phyloP scores from a whole-genome alignment of 1,139 yeast species.

The Lodderomyces beijingensis region DNA sequence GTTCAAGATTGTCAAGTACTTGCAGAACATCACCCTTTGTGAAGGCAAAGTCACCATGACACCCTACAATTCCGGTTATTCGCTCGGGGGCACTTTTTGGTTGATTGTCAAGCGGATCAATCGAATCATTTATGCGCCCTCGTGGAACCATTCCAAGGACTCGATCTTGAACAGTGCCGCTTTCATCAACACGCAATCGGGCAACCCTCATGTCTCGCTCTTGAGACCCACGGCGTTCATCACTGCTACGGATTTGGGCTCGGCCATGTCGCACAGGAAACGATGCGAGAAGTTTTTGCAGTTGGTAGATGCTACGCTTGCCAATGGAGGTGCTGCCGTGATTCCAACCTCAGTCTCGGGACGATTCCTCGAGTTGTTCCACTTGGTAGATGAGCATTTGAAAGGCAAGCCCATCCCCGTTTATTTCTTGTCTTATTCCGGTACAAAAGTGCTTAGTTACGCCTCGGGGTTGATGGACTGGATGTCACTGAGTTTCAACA shows the following conservation, averaged over 20 bases:
- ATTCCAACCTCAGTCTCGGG: slow-evolving; percentile 85
- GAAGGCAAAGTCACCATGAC: slow-evolving; percentile 64
- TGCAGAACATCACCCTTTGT: slow-evolving; percentile 65
- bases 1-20: slow-evolving; percentile 65
- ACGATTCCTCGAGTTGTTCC: slow-evolving; percentile 74
- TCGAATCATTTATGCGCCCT: slow-evolving; percentile 79
- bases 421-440: slow-evolving; percentile 70
- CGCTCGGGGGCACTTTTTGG: slow-evolving; percentile 93
- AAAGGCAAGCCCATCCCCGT: slow-evolving; percentile 64
- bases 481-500: slow-evolving; percentile 81
- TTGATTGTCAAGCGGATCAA: slow-evolving; percentile 69
- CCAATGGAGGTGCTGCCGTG: slow-evolving; percentile 70
- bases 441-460: slow-evolving; percentile 71
- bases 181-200: slow-evolving; percentile 43
- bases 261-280: slow-evolving; percentile 58
- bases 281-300: slow-evolving; percentile 64
- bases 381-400: slow-evolving; percentile 60
- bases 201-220: slow-evolving; percentile 58
- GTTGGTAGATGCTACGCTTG: slow-evolving; percentile 61
- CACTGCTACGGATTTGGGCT: slow-evolving; percentile 71
- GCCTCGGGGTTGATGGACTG: slow-evolving; percentile 92
- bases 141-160: slow-evolving; percentile 94
- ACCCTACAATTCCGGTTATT: slow-evolving; percentile 89
- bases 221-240: slow-evolving; percentile 81
- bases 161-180: slow-evolving; percentile 81